phyloP scores from a whole-genome alignment of 1,284 basidiomycete genomes.

The Ustanciosporium gigantosporum region DNA sequence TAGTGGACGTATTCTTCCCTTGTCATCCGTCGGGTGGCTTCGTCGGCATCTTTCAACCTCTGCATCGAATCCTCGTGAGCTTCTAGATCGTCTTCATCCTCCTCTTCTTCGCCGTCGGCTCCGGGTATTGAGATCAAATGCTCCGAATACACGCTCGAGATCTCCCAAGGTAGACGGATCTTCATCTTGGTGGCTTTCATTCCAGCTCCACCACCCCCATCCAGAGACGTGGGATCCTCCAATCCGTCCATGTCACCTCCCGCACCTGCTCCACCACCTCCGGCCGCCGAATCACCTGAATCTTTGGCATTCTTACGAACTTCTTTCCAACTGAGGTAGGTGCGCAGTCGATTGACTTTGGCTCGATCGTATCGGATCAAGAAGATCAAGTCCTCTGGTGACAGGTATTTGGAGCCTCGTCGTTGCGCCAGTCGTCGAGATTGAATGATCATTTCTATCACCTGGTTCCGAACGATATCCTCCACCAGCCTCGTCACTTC shows the following conservation, averaged over 20 bases:
- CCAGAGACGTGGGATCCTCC: constrained; percentile 20
- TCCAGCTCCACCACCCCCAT: constrained; percentile 63
- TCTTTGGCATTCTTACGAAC: constrained; percentile 94
- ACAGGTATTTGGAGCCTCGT: constrained; percentile 80
- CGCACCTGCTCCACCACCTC: constrained; percentile 50
- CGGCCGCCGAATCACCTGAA: constrained; percentile 68
- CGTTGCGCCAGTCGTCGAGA: constrained; percentile 80
- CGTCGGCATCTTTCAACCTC: constrained; percentile 79
- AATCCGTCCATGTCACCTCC: constrained; percentile 22
- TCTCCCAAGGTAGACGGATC: constrained; percentile 95
- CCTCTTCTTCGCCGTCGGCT: constrained; percentile 86
- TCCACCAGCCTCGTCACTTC: constrained; percentile 91
- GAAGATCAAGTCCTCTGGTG: constrained; percentile 93
- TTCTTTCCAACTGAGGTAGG: constrained; percentile 97
- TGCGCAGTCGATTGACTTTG: constrained; percentile 88
- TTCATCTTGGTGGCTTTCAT: constrained; percentile 88
- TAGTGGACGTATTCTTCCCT: constrained; percentile 96
- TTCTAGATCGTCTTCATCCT: constrained; percentile 84
- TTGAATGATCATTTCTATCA: constrained; percentile 90
- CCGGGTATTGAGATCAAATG: constrained; percentile 66
- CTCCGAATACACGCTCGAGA: constrained; percentile 79
- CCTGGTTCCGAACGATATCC: constrained; percentile 89
- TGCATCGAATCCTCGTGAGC: constrained; percentile 91
- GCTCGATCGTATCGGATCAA: constrained; percentile 91
- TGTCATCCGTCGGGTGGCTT: constrained; percentile 92